Conservation (phyloP, 495 filamentous ascomycete species). For the Staphylotrichum tortipilum region DNA sequence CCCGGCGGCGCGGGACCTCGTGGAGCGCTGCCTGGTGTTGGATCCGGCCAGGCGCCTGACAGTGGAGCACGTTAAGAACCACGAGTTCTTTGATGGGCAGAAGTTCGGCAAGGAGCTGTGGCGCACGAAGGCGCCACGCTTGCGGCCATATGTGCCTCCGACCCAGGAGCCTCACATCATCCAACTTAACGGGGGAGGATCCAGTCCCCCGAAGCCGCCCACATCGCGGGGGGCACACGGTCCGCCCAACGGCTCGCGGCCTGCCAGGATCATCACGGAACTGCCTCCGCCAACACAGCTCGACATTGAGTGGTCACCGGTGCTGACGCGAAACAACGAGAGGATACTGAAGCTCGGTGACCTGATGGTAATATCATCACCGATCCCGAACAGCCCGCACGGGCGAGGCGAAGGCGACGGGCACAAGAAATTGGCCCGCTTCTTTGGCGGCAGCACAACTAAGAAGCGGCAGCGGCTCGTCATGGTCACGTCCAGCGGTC, state of each 20-base stretch:
- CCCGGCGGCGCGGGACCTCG: slow-evolving; percentile 75
- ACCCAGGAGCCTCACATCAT: slow-evolving; percentile 66
- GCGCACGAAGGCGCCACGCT: slow-evolving; percentile 80
- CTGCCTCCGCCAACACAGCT: slow-evolving; percentile 91
- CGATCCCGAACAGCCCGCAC: slow-evolving; percentile 61
- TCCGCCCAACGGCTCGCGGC: slow-evolving; percentile 43
- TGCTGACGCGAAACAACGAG: slow-evolving; percentile 83
- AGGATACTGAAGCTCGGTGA: slow-evolving; percentile 93
- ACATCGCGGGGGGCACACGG: slow-evolving; percentile 30
- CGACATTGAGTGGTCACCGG: slow-evolving; percentile 98
- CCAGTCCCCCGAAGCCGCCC: slow-evolving; percentile 41
- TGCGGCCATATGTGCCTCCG: slow-evolving; percentile 80
- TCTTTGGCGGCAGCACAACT: slow-evolving; percentile 81
- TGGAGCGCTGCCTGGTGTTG: slow-evolving; percentile 84
- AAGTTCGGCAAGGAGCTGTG: slow-evolving; percentile 78
- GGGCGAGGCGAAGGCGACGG: slow-evolving; percentile 46
- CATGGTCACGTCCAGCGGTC: slow-evolving; percentile 87
- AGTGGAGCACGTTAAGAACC: slow-evolving; percentile 94
- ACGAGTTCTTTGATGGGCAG: slow-evolving; percentile 92
- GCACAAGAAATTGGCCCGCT: slow-evolving; percentile 78
- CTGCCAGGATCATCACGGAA: slow-evolving; percentile 85
- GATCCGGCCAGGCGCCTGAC: slow-evolving; percentile 82
- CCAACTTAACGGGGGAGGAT: slow-evolving; percentile 57
- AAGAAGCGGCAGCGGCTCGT: slow-evolving; percentile 91
- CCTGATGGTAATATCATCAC: slow-evolving; percentile 68